Conservation (phyloP, 441 rosid genomes). For the Croton laevigatus region DNA sequence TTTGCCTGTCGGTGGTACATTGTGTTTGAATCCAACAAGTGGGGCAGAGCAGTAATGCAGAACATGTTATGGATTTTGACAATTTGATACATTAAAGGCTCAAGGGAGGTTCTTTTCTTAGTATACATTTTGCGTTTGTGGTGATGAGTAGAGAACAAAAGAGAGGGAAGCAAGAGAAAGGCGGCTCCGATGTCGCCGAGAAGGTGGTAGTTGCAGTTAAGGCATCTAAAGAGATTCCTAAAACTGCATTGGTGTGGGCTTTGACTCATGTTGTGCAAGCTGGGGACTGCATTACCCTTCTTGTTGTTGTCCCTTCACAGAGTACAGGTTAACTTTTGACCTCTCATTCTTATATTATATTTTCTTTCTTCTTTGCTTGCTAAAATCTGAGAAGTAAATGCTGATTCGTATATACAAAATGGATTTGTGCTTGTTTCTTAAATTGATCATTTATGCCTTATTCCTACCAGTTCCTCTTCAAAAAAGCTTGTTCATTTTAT, state of each 20-base stretch:
- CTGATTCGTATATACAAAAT: background rate
- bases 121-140: conserved; percentile 4
- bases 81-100: conserved; percentile 21
- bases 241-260: conserved; percentile 91
- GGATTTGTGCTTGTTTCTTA: background rate
- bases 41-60: conserved; percentile 53
- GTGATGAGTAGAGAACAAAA: conserved; percentile 55
- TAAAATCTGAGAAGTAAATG: background rate
- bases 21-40: conserved; percentile 43
- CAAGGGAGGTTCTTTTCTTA: conserved; percentile 3
- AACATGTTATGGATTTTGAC: conserved; percentile 24
- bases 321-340: conserved; percentile 47
- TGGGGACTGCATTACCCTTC: conserved; percentile 89
- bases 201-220: conserved; percentile 95
- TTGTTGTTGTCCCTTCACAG: conserved; percentile 84
- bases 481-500: background rate
- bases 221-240: conserved; percentile 95
- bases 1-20: conserved; percentile 38
- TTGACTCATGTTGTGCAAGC: conserved; percentile 98
- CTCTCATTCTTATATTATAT: background rate
- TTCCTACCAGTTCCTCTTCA: background rate
- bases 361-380: background rate
- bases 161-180: conserved; percentile 53
- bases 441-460: background rate
- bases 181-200: conserved; percentile 52